Percentiles rank a stretch among this genome's conserved stretches.
Evolutionary conservation across 768 basidiomycete genomes (phyloP).

Genomic region (Rhizopogon vinicolor): DNA sequence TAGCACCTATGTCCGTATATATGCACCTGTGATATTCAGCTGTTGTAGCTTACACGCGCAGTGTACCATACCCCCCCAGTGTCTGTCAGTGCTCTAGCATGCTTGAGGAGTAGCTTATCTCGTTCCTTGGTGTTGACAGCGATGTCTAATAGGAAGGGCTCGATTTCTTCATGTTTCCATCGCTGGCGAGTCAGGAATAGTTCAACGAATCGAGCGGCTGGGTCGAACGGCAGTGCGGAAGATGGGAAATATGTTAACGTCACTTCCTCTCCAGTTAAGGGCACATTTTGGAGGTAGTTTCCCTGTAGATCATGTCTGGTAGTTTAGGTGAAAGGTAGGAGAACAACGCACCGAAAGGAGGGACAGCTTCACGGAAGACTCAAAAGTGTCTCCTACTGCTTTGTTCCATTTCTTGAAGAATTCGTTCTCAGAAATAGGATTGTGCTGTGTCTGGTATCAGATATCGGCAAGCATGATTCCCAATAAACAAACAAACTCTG

Average conservation of each 20-base stretch:
- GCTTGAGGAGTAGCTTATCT: constrained; percentile 85
- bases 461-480: background rate
- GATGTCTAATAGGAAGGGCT: constrained; percentile 78
- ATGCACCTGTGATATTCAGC: constrained; percentile 19
- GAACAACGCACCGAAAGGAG: constrained; percentile 56
- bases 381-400: constrained; percentile 77
- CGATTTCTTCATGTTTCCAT: constrained; percentile 79
- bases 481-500: constrained; percentile 34
- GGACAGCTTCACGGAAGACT: constrained; percentile 50
- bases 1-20: background rate
- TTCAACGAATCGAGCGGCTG: constrained; percentile 78
- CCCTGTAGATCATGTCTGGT: constrained; percentile 49
- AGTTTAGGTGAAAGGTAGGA: background rate
- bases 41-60: constrained; percentile 57
- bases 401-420: constrained; percentile 68
- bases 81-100: constrained; percentile 74
- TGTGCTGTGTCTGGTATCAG: constrained; percentile 38
- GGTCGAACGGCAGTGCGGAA: constrained; percentile 68
- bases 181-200: constrained; percentile 77
- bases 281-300: constrained; percentile 55
- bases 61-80: constrained; percentile 70
- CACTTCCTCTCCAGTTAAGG: constrained; percentile 26
- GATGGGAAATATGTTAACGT: constrained; percentile 72
- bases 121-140: constrained; percentile 82
- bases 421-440: constrained; percentile 47